Conservation (phyloP, 768 basidiomycete genomes). For the Termitomyces heimii region DNA sequence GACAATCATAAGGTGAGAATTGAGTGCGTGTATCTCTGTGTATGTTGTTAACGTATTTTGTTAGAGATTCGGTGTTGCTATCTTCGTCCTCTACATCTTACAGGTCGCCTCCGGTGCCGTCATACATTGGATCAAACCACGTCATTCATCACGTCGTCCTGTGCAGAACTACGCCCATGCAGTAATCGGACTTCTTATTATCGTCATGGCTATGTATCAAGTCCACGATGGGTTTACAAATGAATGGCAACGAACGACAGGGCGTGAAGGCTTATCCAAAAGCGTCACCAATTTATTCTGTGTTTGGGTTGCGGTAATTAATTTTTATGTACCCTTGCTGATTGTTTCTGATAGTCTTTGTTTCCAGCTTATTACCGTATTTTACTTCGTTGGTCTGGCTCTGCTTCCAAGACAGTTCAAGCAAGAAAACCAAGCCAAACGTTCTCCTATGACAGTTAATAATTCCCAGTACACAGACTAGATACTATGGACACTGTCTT, state of each 20-base stretch:
- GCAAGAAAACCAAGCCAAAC: constrained; percentile 34
- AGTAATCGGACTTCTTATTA: constrained; percentile 42
- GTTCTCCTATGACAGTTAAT: constrained; percentile 9
- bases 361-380: constrained; percentile 31
- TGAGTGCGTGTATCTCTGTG: background rate
- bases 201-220: constrained; percentile 45
- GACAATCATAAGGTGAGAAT: constrained; percentile 42
- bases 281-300: constrained; percentile 37
- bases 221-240: constrained; percentile 37
- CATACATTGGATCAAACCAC: constrained; percentile 49
- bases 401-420: constrained; percentile 41
- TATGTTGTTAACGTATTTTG: background rate
- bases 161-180: constrained; percentile 57
- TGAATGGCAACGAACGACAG: constrained; percentile 46
- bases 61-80: constrained; percentile 42
- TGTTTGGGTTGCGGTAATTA: constrained; percentile 42
- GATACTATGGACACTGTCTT: background rate
- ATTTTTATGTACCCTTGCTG: background rate
- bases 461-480: constrained; percentile 3
- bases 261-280: constrained; percentile 29
- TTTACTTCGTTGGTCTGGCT: constrained; percentile 35
- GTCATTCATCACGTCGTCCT: constrained; percentile 29
- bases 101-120: constrained; percentile 46
- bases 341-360: constrained; percentile 1
- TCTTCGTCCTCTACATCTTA: constrained; percentile 43